These are phyloP conservation scores for Tulasnella sp. DNA, from an alignment of 768 basidiomycete species.

Conservation along the genomic window DNA sequence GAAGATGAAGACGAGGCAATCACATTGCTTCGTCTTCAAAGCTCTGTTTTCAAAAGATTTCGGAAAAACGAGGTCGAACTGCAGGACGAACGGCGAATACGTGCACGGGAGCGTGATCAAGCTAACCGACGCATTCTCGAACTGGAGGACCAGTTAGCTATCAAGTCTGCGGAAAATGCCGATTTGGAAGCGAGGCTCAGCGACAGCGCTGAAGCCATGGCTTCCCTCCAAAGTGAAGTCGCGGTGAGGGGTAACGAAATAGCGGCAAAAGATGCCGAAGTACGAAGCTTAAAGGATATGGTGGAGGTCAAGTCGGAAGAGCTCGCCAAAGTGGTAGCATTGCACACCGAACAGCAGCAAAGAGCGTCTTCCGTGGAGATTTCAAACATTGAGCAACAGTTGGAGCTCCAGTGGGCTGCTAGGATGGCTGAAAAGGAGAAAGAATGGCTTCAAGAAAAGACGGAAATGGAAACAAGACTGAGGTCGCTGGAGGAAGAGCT, in stretches of 20 bases:
- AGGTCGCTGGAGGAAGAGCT: neutral
- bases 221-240: neutral
- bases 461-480: neutral
- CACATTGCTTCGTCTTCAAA: neutral
- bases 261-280: neutral
- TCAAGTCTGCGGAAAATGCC: neutral
- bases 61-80: neutral
- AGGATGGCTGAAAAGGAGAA: slow-evolving; percentile 1
- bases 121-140: neutral
- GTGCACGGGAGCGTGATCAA: neutral
- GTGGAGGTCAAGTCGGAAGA: neutral
- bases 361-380: neutral
- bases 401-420: neutral
- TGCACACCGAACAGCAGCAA: neutral
- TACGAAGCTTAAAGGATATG: neutral
- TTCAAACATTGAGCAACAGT: neutral
- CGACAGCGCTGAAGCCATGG: neutral
- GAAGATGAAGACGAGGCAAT: neutral
- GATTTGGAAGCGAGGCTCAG: neutral
- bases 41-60: neutral
- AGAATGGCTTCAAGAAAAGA: neutral
- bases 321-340: neutral
- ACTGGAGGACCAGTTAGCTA: neutral
- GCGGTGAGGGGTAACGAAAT: neutral
- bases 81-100: neutral